Percentiles rank a stretch among this genome's conserved stretches.
Evolutionary conservation across 345 rosid genomes (phyloP).

Genomic region (Populus deltoides): DNA sequence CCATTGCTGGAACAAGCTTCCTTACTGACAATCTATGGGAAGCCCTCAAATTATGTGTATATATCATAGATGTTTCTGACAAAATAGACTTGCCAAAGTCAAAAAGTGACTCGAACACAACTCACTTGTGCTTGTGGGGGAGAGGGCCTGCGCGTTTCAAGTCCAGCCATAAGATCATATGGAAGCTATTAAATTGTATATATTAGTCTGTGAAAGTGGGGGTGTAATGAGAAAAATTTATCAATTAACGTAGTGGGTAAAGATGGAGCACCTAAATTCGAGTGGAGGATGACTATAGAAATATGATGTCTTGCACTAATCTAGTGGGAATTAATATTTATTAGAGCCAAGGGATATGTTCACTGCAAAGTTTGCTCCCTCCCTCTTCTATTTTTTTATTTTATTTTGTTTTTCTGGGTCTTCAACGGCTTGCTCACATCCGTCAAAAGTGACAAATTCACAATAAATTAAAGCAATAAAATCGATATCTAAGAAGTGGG

Average conservation of each 20-base stretch:
- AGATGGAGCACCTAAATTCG: slow-evolving; percentile 24
- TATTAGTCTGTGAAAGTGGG: background rate
- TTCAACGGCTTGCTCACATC: no score
- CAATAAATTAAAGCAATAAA: no score
- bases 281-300: slow-evolving; percentile 38
- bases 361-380: no score
- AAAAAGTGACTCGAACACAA: slow-evolving; percentile 18
- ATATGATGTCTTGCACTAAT: slow-evolving; percentile 4
- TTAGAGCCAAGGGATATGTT: no score
- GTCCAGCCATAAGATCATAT: background rate
- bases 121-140: background rate
- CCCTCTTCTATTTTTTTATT: no score
- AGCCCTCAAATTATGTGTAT: slow-evolving; percentile 9
- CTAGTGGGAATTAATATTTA: slow-evolving; percentile 18
- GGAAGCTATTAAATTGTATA: background rate
- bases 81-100: slow-evolving; percentile 8
- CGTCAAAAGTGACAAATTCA: no score
- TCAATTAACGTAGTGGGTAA: background rate
- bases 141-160: slow-evolving; percentile 7
- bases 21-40: background rate
- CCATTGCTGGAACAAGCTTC: slow-evolving; percentile 34
- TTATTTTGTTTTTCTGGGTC: no score
- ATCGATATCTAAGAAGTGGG: no score
- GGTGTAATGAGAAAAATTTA: background rate
- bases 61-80: background rate